A percentile compares a stretch with the other conserved stretches of the same genome.
phyloP scores from a whole-genome alignment of 352 stramenopile species.

The Pythium dissimile region DNA sequence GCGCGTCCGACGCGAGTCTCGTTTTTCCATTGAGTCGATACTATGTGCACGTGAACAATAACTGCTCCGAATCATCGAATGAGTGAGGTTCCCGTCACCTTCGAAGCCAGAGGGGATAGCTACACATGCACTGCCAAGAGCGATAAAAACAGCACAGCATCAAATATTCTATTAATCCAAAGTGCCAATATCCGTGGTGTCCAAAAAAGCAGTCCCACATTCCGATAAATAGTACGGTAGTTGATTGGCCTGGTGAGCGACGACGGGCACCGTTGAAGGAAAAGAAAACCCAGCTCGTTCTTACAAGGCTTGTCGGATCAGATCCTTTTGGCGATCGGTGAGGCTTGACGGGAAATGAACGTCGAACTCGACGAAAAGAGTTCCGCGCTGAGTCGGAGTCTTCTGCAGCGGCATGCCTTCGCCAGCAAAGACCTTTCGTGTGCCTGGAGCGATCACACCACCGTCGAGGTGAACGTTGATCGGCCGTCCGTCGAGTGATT shows the following conservation, averaged over 20 bases:
- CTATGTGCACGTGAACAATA: too few relatives aligned
- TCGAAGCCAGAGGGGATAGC: neutral
- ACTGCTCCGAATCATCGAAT: too few relatives aligned
- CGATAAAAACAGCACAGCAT: neutral
- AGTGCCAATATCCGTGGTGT: neutral
- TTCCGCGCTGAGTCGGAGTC: constrained; percentile 73
- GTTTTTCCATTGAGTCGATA: too few relatives aligned
- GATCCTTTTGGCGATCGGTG: constrained; percentile 63
- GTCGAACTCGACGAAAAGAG: constrained; percentile 96
- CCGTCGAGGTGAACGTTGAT: constrained; percentile 87
- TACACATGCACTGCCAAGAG: neutral
- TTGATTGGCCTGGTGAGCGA: neutral
- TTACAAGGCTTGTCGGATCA: constrained; percentile 76
- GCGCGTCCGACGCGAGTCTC: too few relatives aligned
- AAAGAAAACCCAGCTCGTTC: too few relatives aligned
- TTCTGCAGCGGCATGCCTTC: constrained; percentile 96
- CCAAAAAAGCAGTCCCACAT: too few relatives aligned
- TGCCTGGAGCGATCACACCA: constrained; percentile 89
- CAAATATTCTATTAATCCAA: neutral
- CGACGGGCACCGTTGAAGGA: neutral
- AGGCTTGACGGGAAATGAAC: constrained; percentile 95
- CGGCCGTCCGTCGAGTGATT: constrained; percentile 91
- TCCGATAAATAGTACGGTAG: neutral
- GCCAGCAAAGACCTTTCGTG: constrained; percentile 89
- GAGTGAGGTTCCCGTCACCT: too few relatives aligned